A percentile compares a stretch with the other conserved stretches of the same genome.
Conservation (phyloP, 352 stramenopile species). For the Pythium chondricola region DNA sequence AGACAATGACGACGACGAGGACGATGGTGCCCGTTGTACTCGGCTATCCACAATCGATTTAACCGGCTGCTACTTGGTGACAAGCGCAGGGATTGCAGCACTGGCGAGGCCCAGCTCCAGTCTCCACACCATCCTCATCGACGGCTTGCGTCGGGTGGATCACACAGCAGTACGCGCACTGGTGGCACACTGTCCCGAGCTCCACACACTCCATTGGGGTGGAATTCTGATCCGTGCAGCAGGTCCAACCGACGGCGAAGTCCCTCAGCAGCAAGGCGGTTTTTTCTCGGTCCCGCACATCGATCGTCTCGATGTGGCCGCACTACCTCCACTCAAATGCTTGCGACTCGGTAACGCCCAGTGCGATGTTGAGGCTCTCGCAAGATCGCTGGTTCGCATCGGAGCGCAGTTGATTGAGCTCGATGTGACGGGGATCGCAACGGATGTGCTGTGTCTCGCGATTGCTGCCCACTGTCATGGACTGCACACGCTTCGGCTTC, state of each 20-base stretch:
- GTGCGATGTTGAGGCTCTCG: constrained; percentile 45
- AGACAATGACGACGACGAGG: constrained; percentile 24
- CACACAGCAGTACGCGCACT: constrained; percentile 23
- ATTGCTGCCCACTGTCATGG: constrained; percentile 28
- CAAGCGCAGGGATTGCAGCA: constrained; percentile 29
- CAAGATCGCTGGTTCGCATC: constrained; percentile 9
- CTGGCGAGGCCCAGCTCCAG: constrained; percentile 30
- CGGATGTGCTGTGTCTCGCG: constrained; percentile 44
- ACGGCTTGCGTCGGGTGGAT: constrained; percentile 51
- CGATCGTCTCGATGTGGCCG: constrained; percentile 20
- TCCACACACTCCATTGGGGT: constrained; percentile 40
- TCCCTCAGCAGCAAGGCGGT: not conserved
- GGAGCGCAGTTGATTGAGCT: constrained; percentile 37
- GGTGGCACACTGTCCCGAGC: constrained; percentile 24
- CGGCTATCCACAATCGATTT: constrained; percentile 46
- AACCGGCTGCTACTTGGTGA: constrained; percentile 62
- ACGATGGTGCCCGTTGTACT: constrained; percentile 24
- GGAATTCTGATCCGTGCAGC: constrained; percentile 51
- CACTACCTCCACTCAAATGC: constrained; percentile 22
- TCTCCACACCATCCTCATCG: constrained; percentile 42
- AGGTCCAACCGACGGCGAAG: not conserved
- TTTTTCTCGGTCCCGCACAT: constrained; percentile 71
- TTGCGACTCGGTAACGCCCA: constrained; percentile 53
- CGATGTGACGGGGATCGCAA: constrained; percentile 53
- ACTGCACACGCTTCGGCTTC: constrained; percentile 45